Evolutionary conservation across 192 early-diverging fungal genomes (phyloP).

Genomic region (Entrophospora sp.): DNA sequence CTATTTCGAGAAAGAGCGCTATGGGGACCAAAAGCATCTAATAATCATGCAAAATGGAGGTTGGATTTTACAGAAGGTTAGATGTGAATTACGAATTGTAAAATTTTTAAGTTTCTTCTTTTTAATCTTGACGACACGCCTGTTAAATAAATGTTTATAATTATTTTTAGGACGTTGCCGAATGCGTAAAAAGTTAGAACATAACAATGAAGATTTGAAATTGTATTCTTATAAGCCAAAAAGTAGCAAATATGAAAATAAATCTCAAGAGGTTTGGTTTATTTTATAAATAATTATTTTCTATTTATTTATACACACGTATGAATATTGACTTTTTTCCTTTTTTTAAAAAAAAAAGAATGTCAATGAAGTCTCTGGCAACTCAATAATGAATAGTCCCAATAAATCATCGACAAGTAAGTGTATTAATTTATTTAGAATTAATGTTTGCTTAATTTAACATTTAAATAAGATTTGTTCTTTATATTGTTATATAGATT

Average conservation of each 20-base stretch:
- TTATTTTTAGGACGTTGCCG: constrained; percentile 30
- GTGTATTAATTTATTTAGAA: background rate
- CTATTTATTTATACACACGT: background rate
- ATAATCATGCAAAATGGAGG: constrained; percentile 31
- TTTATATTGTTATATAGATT: background rate
- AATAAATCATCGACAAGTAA: background rate
- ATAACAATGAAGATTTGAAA: constrained; percentile 24
- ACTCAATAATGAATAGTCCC: background rate
- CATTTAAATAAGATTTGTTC: background rate
- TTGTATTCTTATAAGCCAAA: constrained; percentile 34
- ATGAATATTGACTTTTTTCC: background rate
- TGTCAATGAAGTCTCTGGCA: background rate
- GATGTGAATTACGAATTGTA: background rate
- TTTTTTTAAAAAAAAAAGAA: constrained; percentile 1
- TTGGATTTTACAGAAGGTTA: constrained; percentile 51
- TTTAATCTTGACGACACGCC: too few species aligned
- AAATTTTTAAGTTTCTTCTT: too few species aligned
- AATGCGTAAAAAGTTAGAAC: constrained; percentile 47
- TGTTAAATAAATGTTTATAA: too few species aligned
- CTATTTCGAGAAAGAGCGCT: constrained; percentile 52
- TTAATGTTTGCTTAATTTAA: background rate
- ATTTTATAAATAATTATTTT: background rate
- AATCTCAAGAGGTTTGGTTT: constrained; percentile 13
- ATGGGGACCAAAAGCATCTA: constrained; percentile 40
- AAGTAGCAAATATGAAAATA: constrained; percentile 26